Conservation (phyloP, 1,139 yeast genomes). For the Pichia sp. region DNA sequence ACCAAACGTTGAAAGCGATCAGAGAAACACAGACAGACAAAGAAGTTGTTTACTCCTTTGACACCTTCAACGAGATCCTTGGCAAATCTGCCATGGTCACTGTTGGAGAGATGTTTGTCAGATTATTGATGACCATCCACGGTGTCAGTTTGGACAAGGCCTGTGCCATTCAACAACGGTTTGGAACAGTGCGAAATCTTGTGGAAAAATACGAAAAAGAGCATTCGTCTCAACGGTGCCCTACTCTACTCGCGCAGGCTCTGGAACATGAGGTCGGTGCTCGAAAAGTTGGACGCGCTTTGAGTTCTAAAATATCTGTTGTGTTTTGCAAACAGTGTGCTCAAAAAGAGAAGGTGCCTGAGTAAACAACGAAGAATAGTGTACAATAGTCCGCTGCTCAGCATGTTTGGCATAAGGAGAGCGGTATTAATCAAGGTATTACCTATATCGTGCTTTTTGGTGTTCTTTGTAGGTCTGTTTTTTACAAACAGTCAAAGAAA, state of each 20-base stretch:
- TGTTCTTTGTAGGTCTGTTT: neutral
- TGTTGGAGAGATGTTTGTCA: slow-evolving; percentile 66
- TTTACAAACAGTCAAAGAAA: slow-evolving; percentile 3
- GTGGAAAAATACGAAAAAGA: slow-evolving; percentile 38
- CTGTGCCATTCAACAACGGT: slow-evolving; percentile 57
- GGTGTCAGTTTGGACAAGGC: slow-evolving; percentile 90
- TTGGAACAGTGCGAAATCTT: slow-evolving; percentile 55
- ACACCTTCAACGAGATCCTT: slow-evolving; percentile 61
- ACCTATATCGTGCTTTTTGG: neutral
- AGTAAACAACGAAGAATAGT: neutral
- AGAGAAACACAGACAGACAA: slow-evolving; percentile 37
- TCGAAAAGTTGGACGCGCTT: slow-evolving; percentile 31
- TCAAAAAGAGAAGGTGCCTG: neutral
- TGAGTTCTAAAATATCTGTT: slow-evolving; percentile 56
- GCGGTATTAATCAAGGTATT: neutral
- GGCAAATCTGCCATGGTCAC: slow-evolving; percentile 68
- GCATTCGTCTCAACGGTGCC: slow-evolving; percentile 25
- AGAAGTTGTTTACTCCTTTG: slow-evolving; percentile 54
- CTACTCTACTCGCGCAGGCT: slow-evolving; percentile 36
- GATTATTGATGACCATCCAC: slow-evolving; percentile 68
- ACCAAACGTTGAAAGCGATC: slow-evolving; percentile 35
- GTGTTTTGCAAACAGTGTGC: slow-evolving; percentile 45
- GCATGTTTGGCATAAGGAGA: neutral
- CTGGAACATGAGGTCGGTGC: slow-evolving; percentile 52
- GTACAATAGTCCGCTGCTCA: neutral